phyloP scores from a whole-genome alignment of 768 basidiomycete species.

The Psilocybe azurescens region DNA sequence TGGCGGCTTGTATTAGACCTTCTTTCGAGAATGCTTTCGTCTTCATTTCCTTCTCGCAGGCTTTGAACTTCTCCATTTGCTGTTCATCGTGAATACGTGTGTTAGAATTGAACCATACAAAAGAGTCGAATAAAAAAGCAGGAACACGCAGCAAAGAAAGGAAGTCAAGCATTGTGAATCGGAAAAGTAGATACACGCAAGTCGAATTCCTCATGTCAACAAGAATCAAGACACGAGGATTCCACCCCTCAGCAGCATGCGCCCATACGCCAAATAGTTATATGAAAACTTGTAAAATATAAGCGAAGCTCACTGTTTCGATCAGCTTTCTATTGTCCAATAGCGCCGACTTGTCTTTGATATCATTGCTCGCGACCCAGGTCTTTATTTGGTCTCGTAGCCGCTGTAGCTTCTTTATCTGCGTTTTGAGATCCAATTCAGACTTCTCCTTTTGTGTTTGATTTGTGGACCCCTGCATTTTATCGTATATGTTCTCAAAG shows the following conservation, averaged over 20 bases:
- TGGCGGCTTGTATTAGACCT: conserved; percentile 91
- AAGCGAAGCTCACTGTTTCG: conserved; percentile 78
- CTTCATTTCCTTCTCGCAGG: conserved; percentile 99
- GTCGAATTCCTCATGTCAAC: conserved; percentile 18
- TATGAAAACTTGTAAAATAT: conserved; percentile 18
- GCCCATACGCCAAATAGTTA: conserved; percentile 3
- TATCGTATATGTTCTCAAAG: conserved; percentile 96
- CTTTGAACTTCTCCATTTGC: conserved; percentile 99
- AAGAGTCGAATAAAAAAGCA: conserved; percentile 28
- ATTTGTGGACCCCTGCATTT: conserved; percentile 96
- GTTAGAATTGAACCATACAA: conserved; percentile 32
- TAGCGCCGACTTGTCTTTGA: conserved; percentile 95
- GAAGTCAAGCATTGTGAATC: conserved; percentile 23
- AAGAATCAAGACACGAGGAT: conserved; percentile 19
- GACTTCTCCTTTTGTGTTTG: conserved; percentile 67
- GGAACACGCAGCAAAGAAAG: conserved; percentile 27
- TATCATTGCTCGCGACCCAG: conserved; percentile 97
- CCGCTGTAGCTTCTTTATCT: conserved; percentile 98
- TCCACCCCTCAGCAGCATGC: conserved; percentile 14
- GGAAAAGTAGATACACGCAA: conserved; percentile 19
- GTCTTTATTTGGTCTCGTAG: conserved; percentile 99
- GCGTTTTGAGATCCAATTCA: conserved; percentile 67
- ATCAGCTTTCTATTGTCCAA: conserved; percentile 95
- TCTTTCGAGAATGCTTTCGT: conserved; percentile 99
- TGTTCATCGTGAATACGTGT: conserved; percentile 38